Conservation (phyloP, 768 basidiomycete genomes). For the Pleurotus citrinopileatus region DNA sequence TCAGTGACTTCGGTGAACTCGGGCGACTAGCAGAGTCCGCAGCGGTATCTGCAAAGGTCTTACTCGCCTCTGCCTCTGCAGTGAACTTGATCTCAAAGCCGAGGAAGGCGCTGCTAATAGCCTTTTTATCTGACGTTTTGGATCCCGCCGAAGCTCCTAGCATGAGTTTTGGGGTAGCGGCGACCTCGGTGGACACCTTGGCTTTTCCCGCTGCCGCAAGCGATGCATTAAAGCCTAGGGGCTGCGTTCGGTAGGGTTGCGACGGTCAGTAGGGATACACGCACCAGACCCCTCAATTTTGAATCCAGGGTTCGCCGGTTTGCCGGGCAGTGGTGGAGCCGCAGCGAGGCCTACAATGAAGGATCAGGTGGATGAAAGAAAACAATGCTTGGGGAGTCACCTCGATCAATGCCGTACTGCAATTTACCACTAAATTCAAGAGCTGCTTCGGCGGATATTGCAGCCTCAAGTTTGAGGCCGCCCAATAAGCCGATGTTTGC, state of each 20-base stretch:
- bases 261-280: not conserved
- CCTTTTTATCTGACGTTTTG: not conserved
- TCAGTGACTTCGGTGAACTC: not conserved
- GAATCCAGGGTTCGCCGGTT: not conserved
- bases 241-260: not conserved
- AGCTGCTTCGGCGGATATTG: not conserved
- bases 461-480: not conserved
- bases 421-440: not conserved
- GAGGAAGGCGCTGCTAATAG: not conserved
- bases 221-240: not conserved
- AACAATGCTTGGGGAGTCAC: not conserved
- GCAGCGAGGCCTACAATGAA: not conserved
- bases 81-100: constrained; percentile 2
- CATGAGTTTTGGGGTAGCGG: not conserved
- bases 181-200: not conserved
- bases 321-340: not conserved
- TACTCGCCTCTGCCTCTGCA: not conserved
- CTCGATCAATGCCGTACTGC: not conserved
- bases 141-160: not conserved
- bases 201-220: not conserved
- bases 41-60: not conserved
- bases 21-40: not conserved
- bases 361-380: too few relatives aligned
- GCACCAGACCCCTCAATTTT: not conserved
- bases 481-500: not conserved